Conservation (phyloP, 129 eudicot species). For the Dittrichia graveolens region DNA sequence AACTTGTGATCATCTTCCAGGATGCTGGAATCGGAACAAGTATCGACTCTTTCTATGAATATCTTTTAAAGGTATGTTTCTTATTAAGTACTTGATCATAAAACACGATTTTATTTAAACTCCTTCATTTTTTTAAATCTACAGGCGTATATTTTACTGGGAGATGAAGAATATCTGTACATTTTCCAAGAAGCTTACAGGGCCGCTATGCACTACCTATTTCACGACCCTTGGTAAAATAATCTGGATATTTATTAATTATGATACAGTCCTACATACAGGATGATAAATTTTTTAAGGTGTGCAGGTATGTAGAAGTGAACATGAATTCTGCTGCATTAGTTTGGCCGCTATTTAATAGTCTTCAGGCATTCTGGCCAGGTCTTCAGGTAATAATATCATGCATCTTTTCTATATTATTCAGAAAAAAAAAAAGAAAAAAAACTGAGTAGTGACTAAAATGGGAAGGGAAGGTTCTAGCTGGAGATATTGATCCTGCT, state of each 20-base stretch:
- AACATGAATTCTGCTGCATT: conserved; percentile 98
- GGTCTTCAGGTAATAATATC: conserved; percentile 82
- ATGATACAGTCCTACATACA: not conserved
- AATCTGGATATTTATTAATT: not conserved
- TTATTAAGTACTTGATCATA: conserved; percentile 1
- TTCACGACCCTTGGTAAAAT: conserved; percentile 85
- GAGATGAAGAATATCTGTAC: conserved; percentile 93
- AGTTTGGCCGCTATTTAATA: conserved; percentile 96
- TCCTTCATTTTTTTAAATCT: conserved; percentile 6
- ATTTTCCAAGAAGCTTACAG: conserved; percentile 95
- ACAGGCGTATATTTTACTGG: conserved; percentile 87
- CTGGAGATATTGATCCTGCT: conserved; percentile 99
- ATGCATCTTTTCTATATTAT: not conserved
- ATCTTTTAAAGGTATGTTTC: conserved; percentile 79
- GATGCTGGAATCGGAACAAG: conserved; percentile 99
- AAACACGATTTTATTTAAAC: not conserved
- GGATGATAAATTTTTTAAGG: conserved; percentile 31
- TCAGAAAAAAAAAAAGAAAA: not conserved
- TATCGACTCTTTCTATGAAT: conserved; percentile 97
- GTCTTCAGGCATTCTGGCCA: conserved; percentile 99
- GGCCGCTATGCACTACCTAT: conserved; percentile 94
- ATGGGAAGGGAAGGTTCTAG: conserved; percentile 71
- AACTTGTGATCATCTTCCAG: conserved; percentile 41
- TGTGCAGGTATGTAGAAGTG: conserved; percentile 93
- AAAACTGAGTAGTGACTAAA: conserved; percentile 22